A percentile compares a stretch with the other conserved stretches of the same genome.
Conservation (phyloP, 1,284 basidiomycete genomes). For the Puccinia polysora region DNA sequence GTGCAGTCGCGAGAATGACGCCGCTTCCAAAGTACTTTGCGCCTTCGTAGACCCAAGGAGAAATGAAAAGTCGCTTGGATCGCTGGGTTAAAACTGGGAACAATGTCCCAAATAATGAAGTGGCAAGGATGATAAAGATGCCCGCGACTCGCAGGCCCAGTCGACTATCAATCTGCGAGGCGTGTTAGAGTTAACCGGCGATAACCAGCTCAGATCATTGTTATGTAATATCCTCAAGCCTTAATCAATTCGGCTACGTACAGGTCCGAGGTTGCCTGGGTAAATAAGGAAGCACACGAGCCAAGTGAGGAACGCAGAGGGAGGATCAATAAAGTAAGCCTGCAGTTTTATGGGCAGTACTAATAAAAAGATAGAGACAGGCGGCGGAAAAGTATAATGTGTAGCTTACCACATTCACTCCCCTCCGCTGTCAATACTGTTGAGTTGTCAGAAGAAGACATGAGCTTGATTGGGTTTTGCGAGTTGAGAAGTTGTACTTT, state of each 20-base stretch:
- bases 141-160: constrained; percentile 25
- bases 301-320: no score
- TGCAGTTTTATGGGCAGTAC: no score
- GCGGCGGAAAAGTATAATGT: no score
- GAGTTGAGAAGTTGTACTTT: no score
- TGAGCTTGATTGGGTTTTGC: no score
- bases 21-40: constrained; percentile 44
- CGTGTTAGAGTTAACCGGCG: not conserved
- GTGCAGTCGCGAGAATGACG: constrained; percentile 67
- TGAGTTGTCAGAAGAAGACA: no score
- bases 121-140: constrained; percentile 38
- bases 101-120: constrained; percentile 31
- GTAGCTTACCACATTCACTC: no score
- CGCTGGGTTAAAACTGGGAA: constrained; percentile 26
- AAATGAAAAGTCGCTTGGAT: not conserved
- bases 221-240: not conserved
- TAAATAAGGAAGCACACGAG: no score
- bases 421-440: no score
- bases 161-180: constrained; percentile 7
- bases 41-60: constrained; percentile 21
- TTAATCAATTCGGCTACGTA: not conserved
- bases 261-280: constrained; percentile 4
- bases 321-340: no score
- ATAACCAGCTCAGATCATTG: not conserved
- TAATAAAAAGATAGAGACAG: no score